phyloP scores from a whole-genome alignment of 305 asterid species.

The Rubia tinctorum region DNA sequence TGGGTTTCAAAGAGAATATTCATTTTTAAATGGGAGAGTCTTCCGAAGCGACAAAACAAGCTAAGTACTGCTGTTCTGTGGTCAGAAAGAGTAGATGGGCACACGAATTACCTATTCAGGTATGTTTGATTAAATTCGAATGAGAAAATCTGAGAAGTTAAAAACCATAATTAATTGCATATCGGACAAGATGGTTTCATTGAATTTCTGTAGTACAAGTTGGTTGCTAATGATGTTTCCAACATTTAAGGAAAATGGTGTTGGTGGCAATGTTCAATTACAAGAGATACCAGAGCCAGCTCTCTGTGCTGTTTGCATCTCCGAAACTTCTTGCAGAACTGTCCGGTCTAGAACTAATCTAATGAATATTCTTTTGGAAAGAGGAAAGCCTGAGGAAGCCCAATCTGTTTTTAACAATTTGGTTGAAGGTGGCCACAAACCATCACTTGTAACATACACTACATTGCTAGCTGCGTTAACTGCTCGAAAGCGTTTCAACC shows the following conservation, averaged over 20 bases:
- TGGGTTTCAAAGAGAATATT: background rate
- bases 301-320: slow-evolving; percentile 47
- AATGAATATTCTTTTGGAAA: slow-evolving; percentile 62
- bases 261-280: slow-evolving; percentile 35
- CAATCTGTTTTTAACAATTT: slow-evolving; percentile 46
- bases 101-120: slow-evolving; percentile 27
- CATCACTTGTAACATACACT: slow-evolving; percentile 73
- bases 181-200: background rate
- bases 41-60: slow-evolving; percentile 19
- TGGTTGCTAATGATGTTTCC: background rate
- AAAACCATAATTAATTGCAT: too few relatives aligned
- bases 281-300: slow-evolving; percentile 36
- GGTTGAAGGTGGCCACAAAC: slow-evolving; percentile 66
- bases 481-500: slow-evolving; percentile 52
- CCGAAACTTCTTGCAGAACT: slow-evolving; percentile 44
- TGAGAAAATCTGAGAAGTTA: background rate
- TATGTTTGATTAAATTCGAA: slow-evolving; percentile 8
- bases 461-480: slow-evolving; percentile 68
- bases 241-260: slow-evolving; percentile 37
- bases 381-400: slow-evolving; percentile 53
- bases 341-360: slow-evolving; percentile 53
- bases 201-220: background rate
- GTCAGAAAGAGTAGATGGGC: slow-evolving; percentile 21
- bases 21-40: slow-evolving; percentile 29
- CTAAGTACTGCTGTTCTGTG: slow-evolving; percentile 10